Base-by-base conservation (phyloP, 495 filamentous ascomycete species). In the Xylaria venustula region DNA sequence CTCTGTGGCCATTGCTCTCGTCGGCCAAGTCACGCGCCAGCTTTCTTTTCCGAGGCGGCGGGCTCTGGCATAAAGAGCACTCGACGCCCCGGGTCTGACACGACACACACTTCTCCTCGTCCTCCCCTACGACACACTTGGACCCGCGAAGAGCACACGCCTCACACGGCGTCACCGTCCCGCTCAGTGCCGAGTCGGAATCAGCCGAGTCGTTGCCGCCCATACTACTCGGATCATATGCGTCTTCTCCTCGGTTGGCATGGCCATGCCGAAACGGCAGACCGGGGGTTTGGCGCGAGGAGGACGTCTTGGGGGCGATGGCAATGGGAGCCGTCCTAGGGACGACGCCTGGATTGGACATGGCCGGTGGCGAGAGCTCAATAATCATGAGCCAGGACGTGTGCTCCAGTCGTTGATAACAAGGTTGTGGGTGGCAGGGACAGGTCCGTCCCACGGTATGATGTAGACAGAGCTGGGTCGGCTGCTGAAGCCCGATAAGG, bases 91-190 rank as follows among this genome's bases (percentile, higher is more conserved):
- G 83, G 70, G 82, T 80, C 69, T 85, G 81, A 69, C 86, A 89
- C 34, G 85, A 77, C 58, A 87, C 77, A 71, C 86, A 89, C 67
- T 76, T 80, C 26, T 82, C 81, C 36, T 85, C 82, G 25, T 86
- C 86, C 45, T 86, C 85, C 70, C 92, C 89, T 76, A 96, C 90
- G 57, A 95, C 91, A 77, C 94, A 98, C 67, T 92, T 88, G 67
- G 87, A 91, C 74, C 93, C 92, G 70, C 92, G 81, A 74, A 85
- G 84, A 58, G 91, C 81, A 76, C 94, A 98, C 42, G 90, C 73
- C 67, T 80, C 81, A 69, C 82, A 85, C 41, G 80, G 67, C 37
- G 73, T 64, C 20, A 67, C 52, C n/a, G 66, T 67, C 20, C 77
- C 75, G 69, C 70, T 79, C 53, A 75, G 65, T 23, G 66, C 64